A percentile compares a stretch with the other conserved stretches of the same genome.
phyloP scores from a whole-genome alignment of 164 flowering plant species.

The Paratinospora sagittata region DNA sequence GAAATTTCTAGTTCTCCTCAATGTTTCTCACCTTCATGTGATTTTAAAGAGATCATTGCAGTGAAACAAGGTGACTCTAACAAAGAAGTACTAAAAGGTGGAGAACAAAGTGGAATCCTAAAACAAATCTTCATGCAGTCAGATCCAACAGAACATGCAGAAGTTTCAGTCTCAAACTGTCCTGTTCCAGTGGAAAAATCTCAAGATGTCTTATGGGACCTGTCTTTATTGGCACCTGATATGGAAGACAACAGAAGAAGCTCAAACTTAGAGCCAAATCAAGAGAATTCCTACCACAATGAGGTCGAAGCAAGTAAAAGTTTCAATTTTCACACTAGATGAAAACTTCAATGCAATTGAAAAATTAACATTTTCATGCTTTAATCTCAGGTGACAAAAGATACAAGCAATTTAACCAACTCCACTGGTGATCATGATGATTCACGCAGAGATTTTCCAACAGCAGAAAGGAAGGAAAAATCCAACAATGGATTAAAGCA shows the following conservation, averaged over 20 bases:
- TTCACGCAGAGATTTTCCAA: neutral
- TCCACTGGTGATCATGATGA: slow-evolving; percentile 1
- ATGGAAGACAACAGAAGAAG: neutral
- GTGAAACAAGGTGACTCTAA: slow-evolving; percentile 6
- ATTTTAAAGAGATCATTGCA: neutral
- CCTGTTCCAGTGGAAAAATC: slow-evolving; percentile 6
- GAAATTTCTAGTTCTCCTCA: slow-evolving; percentile 8
- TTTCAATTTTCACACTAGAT: neutral
- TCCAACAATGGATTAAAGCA: slow-evolving; percentile 4
- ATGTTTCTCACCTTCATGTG: neutral
- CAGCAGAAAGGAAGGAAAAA: slow-evolving; percentile 6
- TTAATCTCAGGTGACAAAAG: slow-evolving; percentile 4
- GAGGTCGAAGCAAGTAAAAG: neutral
- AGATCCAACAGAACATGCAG: slow-evolving; percentile 7
- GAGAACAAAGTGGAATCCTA: neutral
- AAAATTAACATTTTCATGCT: neutral
- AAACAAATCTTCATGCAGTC: neutral
- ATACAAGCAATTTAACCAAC: neutral
- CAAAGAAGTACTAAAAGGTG: neutral
- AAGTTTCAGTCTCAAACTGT: neutral
- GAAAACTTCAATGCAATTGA: slow-evolving; percentile 6
- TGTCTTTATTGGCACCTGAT: neutral
- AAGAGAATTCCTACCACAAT: neutral
- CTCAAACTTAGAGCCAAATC: slow-evolving; percentile 5
- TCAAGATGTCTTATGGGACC: slow-evolving; percentile 8